These are phyloP conservation scores for Myrica gale DNA, from an alignment of 306 rosid genomes.

Conservation along the genomic window DNA sequence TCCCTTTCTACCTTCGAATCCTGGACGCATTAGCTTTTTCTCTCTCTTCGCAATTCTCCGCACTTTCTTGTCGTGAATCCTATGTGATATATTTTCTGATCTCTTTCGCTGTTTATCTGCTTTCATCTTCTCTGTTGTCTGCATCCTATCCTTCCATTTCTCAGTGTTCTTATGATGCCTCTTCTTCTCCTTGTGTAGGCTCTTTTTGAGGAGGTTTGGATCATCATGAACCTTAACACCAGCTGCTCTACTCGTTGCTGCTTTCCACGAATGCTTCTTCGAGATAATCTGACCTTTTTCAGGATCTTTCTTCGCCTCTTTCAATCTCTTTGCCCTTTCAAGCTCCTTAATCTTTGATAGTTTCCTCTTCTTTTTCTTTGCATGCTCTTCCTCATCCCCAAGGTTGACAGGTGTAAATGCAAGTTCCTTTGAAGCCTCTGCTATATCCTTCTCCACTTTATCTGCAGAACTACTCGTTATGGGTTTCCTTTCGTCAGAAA, in stretches of 20 bases:
- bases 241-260: slow-evolving; percentile 77
- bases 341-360: slow-evolving; percentile 67
- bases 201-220: slow-evolving; percentile 55
- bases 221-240: slow-evolving; percentile 86
- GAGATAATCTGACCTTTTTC: slow-evolving; percentile 60
- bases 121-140: slow-evolving; percentile 62
- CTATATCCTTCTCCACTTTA: slow-evolving; percentile 54
- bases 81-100: slow-evolving; percentile 62
- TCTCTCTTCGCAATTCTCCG: slow-evolving; percentile 73
- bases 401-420: slow-evolving; percentile 72
- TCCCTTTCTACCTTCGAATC: slow-evolving; percentile 86
- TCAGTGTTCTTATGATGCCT: slow-evolving; percentile 62
- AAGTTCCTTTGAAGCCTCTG: slow-evolving; percentile 72
- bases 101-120: slow-evolving; percentile 72
- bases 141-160: slow-evolving; percentile 74
- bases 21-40: slow-evolving; percentile 84
- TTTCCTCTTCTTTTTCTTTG: slow-evolving; percentile 63
- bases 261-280: slow-evolving; percentile 64
- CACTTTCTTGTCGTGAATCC: slow-evolving; percentile 66
- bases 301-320: slow-evolving; percentile 72
- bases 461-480: slow-evolving; percentile 3
- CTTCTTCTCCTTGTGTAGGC: slow-evolving; percentile 69
- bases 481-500: slow-evolving; percentile 33
- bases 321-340: slow-evolving; percentile 65
- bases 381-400: slow-evolving; percentile 47